These are phyloP conservation scores for Acacia crassicarpa DNA, from an alignment of 306 rosid species.

Conservation along the genomic window DNA sequence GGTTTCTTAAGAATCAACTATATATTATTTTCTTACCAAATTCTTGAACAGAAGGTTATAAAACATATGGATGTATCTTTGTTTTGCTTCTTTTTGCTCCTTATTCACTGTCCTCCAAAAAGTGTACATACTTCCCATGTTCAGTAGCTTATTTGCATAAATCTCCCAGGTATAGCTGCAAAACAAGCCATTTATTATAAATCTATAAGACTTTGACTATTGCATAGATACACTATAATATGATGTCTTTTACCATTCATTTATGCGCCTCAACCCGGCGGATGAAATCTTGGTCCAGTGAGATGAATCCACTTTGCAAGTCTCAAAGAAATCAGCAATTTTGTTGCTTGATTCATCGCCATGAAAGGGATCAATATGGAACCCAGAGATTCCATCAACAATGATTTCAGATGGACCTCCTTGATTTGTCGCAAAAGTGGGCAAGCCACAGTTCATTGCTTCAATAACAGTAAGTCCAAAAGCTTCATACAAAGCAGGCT, in stretches of 20 bases:
- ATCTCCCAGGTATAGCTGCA: slow-evolving; percentile 93
- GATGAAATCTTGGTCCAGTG: slow-evolving; percentile 58
- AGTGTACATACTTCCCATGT: slow-evolving; percentile 73
- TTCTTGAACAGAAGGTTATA: slow-evolving; percentile 69
- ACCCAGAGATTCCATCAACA: slow-evolving; percentile 83
- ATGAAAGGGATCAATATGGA: slow-evolving; percentile 79
- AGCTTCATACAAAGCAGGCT: slow-evolving; percentile 93
- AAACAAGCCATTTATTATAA: slow-evolving; percentile 20
- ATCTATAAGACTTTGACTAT: slow-evolving; percentile 1
- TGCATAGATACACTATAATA: background rate
- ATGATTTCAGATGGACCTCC: slow-evolving; percentile 98
- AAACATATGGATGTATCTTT: slow-evolving; percentile 85
- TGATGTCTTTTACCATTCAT: slow-evolving; percentile 65
- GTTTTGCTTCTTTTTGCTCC: slow-evolving; percentile 80
- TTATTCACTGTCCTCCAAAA: slow-evolving; percentile 78
- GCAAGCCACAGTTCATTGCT: slow-evolving; percentile 96
- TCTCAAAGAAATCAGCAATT: slow-evolving; percentile 79
- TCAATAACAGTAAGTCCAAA: slow-evolving; percentile 96
- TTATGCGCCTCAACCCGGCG: slow-evolving; percentile 68
- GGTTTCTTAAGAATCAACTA: background rate
- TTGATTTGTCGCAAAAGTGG: slow-evolving; percentile 95
- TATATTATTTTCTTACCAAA: slow-evolving; percentile 46
- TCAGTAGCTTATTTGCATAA: slow-evolving; percentile 78
- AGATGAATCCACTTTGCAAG: slow-evolving; percentile 58
- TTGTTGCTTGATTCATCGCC: slow-evolving; percentile 74